Percentiles rank a stretch among this genome's conserved stretches.
phyloP scores from a whole-genome alignment of 192 early-diverging fungal genomes.

The Podila clonocystis region DNA sequence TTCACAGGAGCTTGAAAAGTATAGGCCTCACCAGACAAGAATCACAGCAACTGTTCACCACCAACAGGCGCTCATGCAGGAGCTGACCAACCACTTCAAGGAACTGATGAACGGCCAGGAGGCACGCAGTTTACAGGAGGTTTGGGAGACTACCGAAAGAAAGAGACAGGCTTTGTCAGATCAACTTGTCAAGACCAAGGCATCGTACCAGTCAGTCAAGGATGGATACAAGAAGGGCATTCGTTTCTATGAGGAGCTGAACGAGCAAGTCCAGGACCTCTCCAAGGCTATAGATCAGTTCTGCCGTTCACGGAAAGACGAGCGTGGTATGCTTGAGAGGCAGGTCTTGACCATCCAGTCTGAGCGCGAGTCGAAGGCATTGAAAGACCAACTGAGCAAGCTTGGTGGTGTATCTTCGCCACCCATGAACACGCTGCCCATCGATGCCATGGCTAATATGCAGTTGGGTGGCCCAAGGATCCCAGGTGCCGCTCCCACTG shows the following conservation, averaged over 20 bases:
- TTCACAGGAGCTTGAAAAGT: constrained; percentile 92
- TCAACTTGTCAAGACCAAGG: constrained; percentile 72
- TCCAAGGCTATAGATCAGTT: constrained; percentile 66
- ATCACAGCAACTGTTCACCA: constrained; percentile 76
- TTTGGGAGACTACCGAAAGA: constrained; percentile 74
- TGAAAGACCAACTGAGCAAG: constrained; percentile 70
- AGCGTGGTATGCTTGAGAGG: constrained; percentile 64
- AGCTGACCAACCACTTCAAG: constrained; percentile 80
- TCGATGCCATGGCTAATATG: constrained; percentile 25
- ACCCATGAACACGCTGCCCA: constrained; percentile 4
- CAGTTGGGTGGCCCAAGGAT: constrained; percentile 16
- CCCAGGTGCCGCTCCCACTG: not conserved
- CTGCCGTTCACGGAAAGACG: constrained; percentile 64
- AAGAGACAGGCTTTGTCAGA: constrained; percentile 72
- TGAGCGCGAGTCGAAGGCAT: constrained; percentile 66
- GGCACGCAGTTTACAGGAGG: constrained; percentile 69
- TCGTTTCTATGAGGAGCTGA: constrained; percentile 74
- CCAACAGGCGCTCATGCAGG: constrained; percentile 79
- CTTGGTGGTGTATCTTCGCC: constrained; percentile 26
- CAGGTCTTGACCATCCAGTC: constrained; percentile 62
- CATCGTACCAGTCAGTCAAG: constrained; percentile 71
- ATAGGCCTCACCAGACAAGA: constrained; percentile 79
- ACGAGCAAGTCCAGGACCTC: constrained; percentile 65
- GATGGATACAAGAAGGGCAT: constrained; percentile 71
- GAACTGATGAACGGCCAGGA: constrained; percentile 77